These are phyloP conservation scores for Talaromyces pinophilus DNA, from an alignment of 2,329 filamentous ascomycete genomes.

Conservation along the genomic window DNA sequence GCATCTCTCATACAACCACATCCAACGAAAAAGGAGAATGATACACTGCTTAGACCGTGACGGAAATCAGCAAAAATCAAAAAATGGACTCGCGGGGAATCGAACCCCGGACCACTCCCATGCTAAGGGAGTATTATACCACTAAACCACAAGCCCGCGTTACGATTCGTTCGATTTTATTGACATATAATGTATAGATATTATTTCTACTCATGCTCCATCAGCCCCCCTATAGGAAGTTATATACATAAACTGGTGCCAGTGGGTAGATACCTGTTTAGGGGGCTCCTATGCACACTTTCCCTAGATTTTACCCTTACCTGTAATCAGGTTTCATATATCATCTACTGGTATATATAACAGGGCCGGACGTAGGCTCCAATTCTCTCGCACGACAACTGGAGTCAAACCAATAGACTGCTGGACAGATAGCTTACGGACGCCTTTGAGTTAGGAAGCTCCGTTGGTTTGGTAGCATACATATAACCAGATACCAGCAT, in stretches of 20 bases:
- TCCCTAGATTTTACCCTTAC: background rate
- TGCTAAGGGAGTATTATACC: conserved; percentile 47
- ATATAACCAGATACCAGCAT: background rate
- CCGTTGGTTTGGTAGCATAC: background rate
- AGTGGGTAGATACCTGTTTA: background rate
- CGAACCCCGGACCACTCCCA: conserved; percentile 47
- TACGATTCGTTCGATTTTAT: background rate
- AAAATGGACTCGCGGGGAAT: conserved; percentile 37
- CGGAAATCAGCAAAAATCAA: background rate
- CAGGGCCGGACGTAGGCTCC: background rate
- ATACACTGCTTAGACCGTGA: too few relatives aligned
- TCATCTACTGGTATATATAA: background rate
- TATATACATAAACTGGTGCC: background rate
- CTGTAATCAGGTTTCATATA: background rate
- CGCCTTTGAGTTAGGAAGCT: too few relatives aligned
- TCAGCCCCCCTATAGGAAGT: background rate
- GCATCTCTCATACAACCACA: too few relatives aligned
- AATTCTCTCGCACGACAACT: background rate
- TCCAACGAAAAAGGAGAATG: too few relatives aligned
- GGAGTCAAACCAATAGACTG: background rate
- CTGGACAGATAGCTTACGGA: background rate
- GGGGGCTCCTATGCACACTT: background rate
- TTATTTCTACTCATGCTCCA: background rate
- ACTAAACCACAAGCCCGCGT: conserved; percentile 38
- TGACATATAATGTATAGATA: background rate